Conservation (phyloP, 371 early-diverging fungal genomes). For the Actinomortierella wolfii region DNA sequence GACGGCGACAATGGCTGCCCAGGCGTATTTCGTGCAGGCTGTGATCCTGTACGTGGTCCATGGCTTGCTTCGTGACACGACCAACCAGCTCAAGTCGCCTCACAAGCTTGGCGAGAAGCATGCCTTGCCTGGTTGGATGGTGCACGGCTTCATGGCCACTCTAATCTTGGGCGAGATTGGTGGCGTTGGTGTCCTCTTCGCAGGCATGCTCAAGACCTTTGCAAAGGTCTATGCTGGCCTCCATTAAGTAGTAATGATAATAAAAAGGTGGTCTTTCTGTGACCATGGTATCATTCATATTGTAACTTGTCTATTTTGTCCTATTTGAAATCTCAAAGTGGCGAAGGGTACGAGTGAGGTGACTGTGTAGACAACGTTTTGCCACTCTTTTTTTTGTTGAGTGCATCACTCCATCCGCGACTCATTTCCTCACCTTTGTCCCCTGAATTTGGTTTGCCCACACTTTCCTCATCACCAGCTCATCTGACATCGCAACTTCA, state of each 20-base stretch:
- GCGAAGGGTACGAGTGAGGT: too few species aligned
- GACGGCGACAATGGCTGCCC: constrained; percentile 17
- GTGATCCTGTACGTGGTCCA: constrained; percentile 28
- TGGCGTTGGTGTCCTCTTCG: constrained; percentile 28
- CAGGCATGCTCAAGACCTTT: constrained; percentile 29
- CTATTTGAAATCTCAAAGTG: too few species aligned
- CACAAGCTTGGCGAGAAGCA: constrained; percentile 26
- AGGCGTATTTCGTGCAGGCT: constrained; percentile 19
- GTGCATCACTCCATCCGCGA: neutral
- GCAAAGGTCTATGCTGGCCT: neutral
- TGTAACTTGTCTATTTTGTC: too few species aligned
- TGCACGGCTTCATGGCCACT: constrained; percentile 16
- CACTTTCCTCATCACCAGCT: too few species aligned
- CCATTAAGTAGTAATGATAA: too few species aligned
- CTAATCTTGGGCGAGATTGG: constrained; percentile 23
- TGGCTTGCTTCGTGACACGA: constrained; percentile 28
- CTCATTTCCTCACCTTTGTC: too few species aligned
- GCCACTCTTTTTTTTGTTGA: neutral
- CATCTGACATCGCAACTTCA: too few species aligned
- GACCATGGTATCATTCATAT: too few species aligned
- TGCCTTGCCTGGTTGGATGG: constrained; percentile 15
- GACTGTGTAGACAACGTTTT: too few species aligned
- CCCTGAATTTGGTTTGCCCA: too few species aligned
- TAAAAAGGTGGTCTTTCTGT: too few species aligned
- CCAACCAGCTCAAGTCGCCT: constrained; percentile 31